Evolutionary conservation across 805 yeast species (phyloP).

Genomic region (Nakazawaea peltata): DNA sequence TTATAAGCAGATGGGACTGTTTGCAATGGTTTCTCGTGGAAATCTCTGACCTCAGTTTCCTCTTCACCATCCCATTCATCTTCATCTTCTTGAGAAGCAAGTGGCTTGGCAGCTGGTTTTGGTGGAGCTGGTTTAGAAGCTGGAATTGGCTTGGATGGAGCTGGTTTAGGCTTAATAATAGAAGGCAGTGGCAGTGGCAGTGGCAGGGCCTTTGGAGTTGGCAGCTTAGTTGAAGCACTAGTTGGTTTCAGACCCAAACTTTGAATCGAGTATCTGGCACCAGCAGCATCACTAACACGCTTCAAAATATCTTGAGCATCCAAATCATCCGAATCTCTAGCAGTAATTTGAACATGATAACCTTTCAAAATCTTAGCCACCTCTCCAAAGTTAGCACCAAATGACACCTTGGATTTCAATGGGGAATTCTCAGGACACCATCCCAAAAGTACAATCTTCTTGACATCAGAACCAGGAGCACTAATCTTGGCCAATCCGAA

Average conservation of each 20-base stretch:
- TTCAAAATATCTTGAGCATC: constrained; percentile 67
- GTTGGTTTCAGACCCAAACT: constrained; percentile 16
- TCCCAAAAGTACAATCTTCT: constrained; percentile 77
- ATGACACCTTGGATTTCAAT: constrained; percentile 61
- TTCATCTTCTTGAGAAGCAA: constrained; percentile 21
- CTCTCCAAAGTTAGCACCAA: constrained; percentile 70
- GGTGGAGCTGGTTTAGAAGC: constrained; percentile 19
- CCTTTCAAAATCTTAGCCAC: constrained; percentile 66
- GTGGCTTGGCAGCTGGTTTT: not conserved
- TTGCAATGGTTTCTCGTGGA: constrained; percentile 39
- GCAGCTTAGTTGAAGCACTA: not conserved
- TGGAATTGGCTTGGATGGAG: constrained; percentile 15
- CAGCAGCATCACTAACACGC: constrained; percentile 84
- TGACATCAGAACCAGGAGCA: constrained; percentile 88
- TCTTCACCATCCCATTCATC: constrained; percentile 73
- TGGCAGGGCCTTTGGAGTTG: constrained; percentile 14
- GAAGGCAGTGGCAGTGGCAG: constrained; percentile 20
- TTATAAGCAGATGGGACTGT: constrained; percentile 54
- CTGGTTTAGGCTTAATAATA: constrained; percentile 28
- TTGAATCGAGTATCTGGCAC: constrained; percentile 84
- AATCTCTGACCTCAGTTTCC: constrained; percentile 48
- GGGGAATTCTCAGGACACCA: constrained; percentile 99
- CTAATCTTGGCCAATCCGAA: constrained; percentile 84
- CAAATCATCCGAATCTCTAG: constrained; percentile 89
- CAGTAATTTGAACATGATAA: constrained; percentile 93